Evolutionary conservation across 2,329 filamentous ascomycete species (phyloP).

Genomic region (Penicillium sp.): DNA sequence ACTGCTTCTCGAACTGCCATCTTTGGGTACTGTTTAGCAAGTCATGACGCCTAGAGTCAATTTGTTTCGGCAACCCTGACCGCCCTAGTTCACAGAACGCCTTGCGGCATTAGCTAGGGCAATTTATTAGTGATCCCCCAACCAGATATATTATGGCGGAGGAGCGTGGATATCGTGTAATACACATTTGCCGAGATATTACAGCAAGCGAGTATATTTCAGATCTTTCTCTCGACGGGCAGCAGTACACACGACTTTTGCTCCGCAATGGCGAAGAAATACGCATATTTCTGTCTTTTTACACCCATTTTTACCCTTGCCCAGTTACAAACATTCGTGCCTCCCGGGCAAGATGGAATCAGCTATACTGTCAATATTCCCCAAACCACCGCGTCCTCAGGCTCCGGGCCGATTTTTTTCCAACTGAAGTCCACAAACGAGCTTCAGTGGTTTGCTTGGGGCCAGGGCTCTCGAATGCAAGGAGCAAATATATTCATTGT

Average conservation of each 20-base stretch:
- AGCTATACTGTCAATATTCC: slow-evolving; percentile 57
- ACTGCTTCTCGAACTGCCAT: too few relatives aligned
- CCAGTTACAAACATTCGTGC: slow-evolving; percentile 13
- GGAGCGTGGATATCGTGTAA: too few relatives aligned
- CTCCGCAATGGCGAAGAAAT: not conserved
- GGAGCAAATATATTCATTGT: slow-evolving; percentile 61
- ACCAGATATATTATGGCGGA: too few relatives aligned
- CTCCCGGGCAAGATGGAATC: slow-evolving; percentile 12
- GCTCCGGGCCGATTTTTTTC: slow-evolving; percentile 59
- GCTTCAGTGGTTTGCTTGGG: slow-evolving; percentile 58
- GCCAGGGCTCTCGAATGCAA: slow-evolving; percentile 56
- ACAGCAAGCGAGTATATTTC: not conserved
- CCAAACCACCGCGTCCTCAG: slow-evolving; percentile 50
- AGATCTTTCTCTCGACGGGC: not conserved
- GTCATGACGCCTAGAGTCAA: too few relatives aligned
- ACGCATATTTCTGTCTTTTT: slow-evolving; percentile 5
- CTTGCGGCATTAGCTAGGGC: too few relatives aligned
- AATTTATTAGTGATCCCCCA: too few relatives aligned
- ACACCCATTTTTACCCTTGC: slow-evolving; percentile 2
- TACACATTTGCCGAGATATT: too few relatives aligned
- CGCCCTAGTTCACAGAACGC: too few relatives aligned
- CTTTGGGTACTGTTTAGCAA: too few relatives aligned
- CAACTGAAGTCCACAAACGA: slow-evolving; percentile 56
- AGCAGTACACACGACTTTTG: too few relatives aligned
- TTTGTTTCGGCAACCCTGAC: too few relatives aligned